Evolutionary conservation across 2,329 filamentous ascomycete genomes (phyloP), one percentile per base, ranked within the genome.

Genomic region (Fusarium sp.): DNA sequence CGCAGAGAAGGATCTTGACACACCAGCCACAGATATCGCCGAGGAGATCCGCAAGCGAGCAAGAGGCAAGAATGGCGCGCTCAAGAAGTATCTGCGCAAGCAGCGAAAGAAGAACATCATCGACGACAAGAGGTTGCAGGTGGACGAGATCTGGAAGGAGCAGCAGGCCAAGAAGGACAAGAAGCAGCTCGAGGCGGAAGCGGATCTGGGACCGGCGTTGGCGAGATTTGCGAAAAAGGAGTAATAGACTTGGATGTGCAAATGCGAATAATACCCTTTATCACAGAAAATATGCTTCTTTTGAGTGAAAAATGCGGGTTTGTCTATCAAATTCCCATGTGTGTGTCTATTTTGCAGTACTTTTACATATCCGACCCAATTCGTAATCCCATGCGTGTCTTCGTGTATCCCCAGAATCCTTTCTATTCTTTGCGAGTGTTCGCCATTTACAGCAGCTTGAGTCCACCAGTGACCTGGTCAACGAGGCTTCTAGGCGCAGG

Each of bases 51-150:
- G 89, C 83, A 96, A 98, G 81, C 89, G 92, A 63, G 94, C 94
- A 24, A 87, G 96, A 66, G 96, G 96, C 62, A 94, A 95, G 87
- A 99, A 97, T 80, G 95, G 93, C 76, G 93, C 93, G 66, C 84
- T 98, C 73, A 91, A 94, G 80, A 95, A 95, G 82, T 95, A 97
- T 81, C 83, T 98, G 79, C 87, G 96, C 75, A 98, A 98, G 90
- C 95, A 96, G 85, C 91, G 94, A 51, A 92, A 92, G 79, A 94
- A 93, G 88, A 98, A 98, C 82, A 90, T 99, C 66, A 95, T 99
- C 81, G 96, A 99, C 85, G 96, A 98, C 87, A 95, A 96, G 89
- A 92, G 93, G 80, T 84, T 98, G 82, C 91, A 92, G 80, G 92
- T 95, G 54, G 94, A 98, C 82, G 94, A 95, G 83, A 86, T 98